These are phyloP conservation scores for Tuber microsphaerosporum DNA, from an alignment of 495 filamentous ascomycete genomes.

Conservation along the genomic window DNA sequence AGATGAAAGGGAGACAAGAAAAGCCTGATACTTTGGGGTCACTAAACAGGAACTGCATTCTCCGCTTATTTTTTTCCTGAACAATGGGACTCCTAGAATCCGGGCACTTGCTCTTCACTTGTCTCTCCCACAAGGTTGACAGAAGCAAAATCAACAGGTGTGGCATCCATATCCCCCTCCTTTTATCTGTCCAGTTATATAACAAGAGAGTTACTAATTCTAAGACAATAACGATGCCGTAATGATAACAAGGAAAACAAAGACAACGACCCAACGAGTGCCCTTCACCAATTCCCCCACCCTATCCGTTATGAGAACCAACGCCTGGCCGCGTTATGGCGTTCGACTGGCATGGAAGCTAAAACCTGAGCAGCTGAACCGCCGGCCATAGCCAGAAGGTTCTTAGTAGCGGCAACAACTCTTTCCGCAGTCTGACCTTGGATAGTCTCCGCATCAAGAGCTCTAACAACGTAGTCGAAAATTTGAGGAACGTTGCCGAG, in stretches of 20 bases:
- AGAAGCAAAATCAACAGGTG: conserved; percentile 1
- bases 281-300: not conserved
- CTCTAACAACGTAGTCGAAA: conserved; percentile 75
- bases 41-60: not conserved
- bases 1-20: not conserved
- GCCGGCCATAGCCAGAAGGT: conserved; percentile 60
- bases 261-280: not conserved
- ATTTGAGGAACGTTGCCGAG: conserved; percentile 64
- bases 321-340: conserved; percentile 31
- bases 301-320: conserved; percentile 23
- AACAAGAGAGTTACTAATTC: conserved; percentile 3
- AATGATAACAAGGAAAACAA: not conserved
- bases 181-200: not conserved
- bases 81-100: not conserved
- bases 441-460: conserved; percentile 82
- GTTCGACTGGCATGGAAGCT: conserved; percentile 27
- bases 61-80: not conserved
- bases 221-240: not conserved
- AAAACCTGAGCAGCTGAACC: conserved; percentile 26
- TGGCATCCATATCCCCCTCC: not conserved
- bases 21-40: not conserved
- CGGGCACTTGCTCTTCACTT: not conserved
- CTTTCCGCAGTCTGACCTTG: conserved; percentile 70
- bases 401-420: conserved; percentile 66
- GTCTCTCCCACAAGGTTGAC: not conserved